These are phyloP conservation scores for Taiwanofungus camphoratus DNA, from an alignment of 1,284 basidiomycete genomes.

Conservation along the genomic window DNA sequence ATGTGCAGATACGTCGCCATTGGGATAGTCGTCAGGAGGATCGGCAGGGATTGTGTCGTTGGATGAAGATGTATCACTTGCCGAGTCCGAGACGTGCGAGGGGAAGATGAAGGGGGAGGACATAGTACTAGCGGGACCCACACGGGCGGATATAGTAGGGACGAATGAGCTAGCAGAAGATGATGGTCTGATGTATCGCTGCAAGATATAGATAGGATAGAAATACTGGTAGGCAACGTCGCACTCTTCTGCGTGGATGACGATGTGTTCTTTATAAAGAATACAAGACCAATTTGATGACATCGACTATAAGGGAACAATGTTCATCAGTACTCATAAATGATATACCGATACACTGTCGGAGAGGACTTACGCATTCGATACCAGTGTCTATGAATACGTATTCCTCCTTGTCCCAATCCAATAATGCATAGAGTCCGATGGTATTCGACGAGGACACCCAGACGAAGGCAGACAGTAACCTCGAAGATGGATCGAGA, in stretches of 20 bases:
- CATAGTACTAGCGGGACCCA: conserved; percentile 21
- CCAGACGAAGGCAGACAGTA: conserved; percentile 67
- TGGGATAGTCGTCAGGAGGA: background rate
- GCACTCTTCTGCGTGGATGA: conserved; percentile 65
- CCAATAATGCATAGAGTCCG: conserved; percentile 58
- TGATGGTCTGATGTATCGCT: conserved; percentile 30
- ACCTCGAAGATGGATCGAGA: conserved; percentile 54
- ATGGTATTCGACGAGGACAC: conserved; percentile 41
- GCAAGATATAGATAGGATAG: conserved; percentile 47
- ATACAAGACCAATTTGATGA: conserved; percentile 75
- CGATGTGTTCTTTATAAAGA: conserved; percentile 50
- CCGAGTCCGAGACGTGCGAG: background rate
- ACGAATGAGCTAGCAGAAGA: conserved; percentile 22
- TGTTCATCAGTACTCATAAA: no score
- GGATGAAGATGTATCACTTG: background rate
- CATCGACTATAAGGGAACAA: conserved; percentile 34
- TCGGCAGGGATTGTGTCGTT: background rate
- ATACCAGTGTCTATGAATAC: conserved; percentile 69
- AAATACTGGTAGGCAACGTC: conserved; percentile 50
- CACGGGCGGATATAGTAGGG: conserved; percentile 31
- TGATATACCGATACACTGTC: no score
- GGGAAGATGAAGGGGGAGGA: conserved; percentile 30
- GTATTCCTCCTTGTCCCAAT: conserved; percentile 60
- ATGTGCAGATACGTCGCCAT: conserved; percentile 3
- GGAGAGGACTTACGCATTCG: conserved; percentile 50